Evolutionary conservation across 192 early-diverging fungal species (phyloP).

Genomic region (Backusella mclennaniae): DNA sequence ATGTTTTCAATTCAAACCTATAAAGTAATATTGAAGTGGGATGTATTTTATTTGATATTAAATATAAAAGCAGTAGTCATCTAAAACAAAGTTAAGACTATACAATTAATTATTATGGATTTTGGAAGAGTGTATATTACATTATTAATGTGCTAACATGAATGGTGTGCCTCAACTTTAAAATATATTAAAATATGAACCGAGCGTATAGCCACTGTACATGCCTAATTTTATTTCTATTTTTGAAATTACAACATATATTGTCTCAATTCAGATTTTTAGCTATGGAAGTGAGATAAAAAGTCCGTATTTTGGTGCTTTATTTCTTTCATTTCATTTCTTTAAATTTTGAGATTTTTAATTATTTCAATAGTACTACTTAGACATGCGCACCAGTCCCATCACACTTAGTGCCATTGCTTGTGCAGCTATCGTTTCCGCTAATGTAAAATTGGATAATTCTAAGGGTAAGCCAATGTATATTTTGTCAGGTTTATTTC

Average conservation of each 20-base stretch:
- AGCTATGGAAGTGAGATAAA: not conserved
- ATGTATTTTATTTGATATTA: not conserved
- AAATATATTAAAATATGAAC: not conserved
- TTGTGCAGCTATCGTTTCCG: not conserved
- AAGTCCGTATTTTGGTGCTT: not conserved
- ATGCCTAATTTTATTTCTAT: not conserved
- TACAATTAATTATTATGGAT: not conserved
- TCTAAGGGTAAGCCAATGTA: not conserved
- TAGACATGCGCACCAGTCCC: not conserved
- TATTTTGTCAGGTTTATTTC: not conserved
- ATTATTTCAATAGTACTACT: not conserved
- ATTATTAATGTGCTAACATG: too few species aligned
- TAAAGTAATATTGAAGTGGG: too few species aligned
- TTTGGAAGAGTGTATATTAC: not conserved
- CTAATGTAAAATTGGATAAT: not conserved
- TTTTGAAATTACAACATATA: not conserved
- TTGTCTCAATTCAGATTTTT: not conserved
- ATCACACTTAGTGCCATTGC: not conserved
- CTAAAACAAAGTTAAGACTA: not conserved
- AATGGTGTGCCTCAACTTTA: too few species aligned
- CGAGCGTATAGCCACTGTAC: not conserved
- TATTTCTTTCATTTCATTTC: not conserved
- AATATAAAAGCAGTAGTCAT: not conserved
- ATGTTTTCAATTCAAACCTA: too few species aligned
- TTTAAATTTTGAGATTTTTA: not conserved